phyloP scores from a whole-genome alignment of 2,329 filamentous ascomycete species.

The Diatrype stigma region DNA sequence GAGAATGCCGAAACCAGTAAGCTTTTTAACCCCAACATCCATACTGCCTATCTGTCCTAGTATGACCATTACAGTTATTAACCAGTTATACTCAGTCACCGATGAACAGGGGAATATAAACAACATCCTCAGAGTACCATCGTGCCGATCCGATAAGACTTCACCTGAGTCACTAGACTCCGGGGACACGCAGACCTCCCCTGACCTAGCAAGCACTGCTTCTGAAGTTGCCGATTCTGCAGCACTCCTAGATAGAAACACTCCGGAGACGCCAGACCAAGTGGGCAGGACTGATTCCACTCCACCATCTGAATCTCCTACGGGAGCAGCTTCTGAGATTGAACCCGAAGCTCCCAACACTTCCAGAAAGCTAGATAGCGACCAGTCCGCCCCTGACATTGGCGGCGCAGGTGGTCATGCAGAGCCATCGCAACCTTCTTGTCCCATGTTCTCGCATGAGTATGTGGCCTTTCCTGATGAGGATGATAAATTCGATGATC shows the following conservation, averaged over 20 bases:
- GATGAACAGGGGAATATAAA: conserved; percentile 46
- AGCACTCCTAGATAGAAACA: conserved; percentile 25
- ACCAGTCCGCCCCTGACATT: too few relatives aligned
- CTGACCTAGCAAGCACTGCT: conserved; percentile 22
- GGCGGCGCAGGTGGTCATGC: neutral
- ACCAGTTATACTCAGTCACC: conserved; percentile 23
- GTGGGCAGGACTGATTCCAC: conserved; percentile 28
- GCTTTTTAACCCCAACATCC: neutral
- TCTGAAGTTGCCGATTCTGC: conserved; percentile 34
- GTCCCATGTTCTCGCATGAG: conserved; percentile 25
- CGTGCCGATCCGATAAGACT: conserved; percentile 11
- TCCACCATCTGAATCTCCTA: conserved; percentile 34
- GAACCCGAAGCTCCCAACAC: conserved; percentile 39
- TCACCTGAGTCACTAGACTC: conserved; percentile 10
- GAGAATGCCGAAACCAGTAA: conserved; percentile 57
- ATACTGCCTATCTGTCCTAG: neutral
- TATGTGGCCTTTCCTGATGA: conserved; percentile 12
- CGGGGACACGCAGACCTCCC: too few relatives aligned
- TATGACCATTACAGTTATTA: conserved; percentile 2
- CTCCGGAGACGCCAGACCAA: conserved; percentile 28
- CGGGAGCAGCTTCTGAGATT: conserved; percentile 36
- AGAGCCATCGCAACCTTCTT: conserved; percentile 3
- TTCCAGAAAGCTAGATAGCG: conserved; percentile 33
- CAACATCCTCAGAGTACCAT: conserved; percentile 37
- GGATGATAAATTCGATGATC: conserved; percentile 6